Conservation (phyloP, 192 early-diverging fungal genomes). For the Backusella tuberculispora region DNA sequence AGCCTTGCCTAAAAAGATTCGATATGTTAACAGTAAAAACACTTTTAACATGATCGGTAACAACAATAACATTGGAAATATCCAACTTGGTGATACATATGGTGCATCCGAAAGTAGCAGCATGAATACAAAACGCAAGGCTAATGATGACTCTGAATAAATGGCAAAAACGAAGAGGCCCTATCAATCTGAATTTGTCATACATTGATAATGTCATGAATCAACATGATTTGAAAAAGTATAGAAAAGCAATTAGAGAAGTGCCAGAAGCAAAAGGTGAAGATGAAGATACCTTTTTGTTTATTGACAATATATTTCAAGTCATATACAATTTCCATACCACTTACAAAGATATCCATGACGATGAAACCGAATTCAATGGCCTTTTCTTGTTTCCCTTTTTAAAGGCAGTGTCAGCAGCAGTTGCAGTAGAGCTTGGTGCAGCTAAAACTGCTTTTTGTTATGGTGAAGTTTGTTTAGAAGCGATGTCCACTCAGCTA, state of each 20-base stretch:
- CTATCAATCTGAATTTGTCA: background rate
- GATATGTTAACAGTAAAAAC: slow-evolving; percentile 2
- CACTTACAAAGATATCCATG: background rate
- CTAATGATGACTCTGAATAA: background rate
- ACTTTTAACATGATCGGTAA: slow-evolving; percentile 8
- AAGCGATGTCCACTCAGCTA: background rate
- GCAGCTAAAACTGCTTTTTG: background rate
- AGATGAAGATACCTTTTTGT: background rate
- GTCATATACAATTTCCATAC: slow-evolving; percentile 1
- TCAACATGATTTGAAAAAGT: background rate
- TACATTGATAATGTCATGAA: slow-evolving; percentile 7
- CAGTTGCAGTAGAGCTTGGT: background rate
- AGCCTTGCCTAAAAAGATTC: background rate
- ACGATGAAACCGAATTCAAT: background rate
- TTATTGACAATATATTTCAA: slow-evolving; percentile 5
- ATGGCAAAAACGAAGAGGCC: background rate
- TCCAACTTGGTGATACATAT: slow-evolving; percentile 5
- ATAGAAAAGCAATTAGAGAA: background rate
- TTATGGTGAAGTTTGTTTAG: background rate
- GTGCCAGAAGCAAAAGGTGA: slow-evolving; percentile 9
- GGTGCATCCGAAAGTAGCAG: slow-evolving; percentile 4
- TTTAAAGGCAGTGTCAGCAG: background rate
- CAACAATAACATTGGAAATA: slow-evolving; percentile 8
- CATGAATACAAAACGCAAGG: background rate
- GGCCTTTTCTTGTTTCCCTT: slow-evolving; percentile 7